Conservation (phyloP, 192 early-diverging fungal genomes). For the Gaertneriomyces sp. region DNA sequence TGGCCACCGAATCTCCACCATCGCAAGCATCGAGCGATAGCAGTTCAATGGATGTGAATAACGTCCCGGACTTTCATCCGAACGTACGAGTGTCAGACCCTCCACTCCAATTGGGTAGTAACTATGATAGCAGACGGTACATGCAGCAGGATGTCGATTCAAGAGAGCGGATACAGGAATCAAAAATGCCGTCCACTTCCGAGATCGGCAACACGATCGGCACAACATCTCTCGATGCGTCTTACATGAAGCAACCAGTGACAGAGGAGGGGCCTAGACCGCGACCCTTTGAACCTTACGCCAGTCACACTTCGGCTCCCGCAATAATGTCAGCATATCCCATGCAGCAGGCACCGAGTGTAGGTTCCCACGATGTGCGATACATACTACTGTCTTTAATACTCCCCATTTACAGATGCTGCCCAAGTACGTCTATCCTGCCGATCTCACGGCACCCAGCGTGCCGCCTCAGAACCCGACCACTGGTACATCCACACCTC, state of each 20-base stretch:
- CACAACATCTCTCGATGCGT: neutral
- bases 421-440: constrained; percentile 20
- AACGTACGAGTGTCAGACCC: no score
- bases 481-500: neutral
- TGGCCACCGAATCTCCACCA: constrained; percentile 11
- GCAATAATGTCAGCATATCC: neutral
- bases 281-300: neutral
- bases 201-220: no score
- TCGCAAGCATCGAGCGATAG: neutral
- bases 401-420: neutral
- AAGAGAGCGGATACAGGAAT: no score
- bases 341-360: neutral
- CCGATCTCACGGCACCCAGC: constrained; percentile 1
- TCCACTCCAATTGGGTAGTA: no score
- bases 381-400: neutral
- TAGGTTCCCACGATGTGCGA: neutral
- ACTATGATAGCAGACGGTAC: no score
- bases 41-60: no score
- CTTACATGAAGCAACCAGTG: neutral
- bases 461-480: neutral
- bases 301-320: neutral
- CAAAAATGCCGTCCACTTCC: no score
- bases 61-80: no score
- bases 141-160: no score
- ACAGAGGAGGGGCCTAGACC: neutral